Evolutionary conservation across 257 asterid species (phyloP).

Genomic region (Eustoma russellianum): DNA sequence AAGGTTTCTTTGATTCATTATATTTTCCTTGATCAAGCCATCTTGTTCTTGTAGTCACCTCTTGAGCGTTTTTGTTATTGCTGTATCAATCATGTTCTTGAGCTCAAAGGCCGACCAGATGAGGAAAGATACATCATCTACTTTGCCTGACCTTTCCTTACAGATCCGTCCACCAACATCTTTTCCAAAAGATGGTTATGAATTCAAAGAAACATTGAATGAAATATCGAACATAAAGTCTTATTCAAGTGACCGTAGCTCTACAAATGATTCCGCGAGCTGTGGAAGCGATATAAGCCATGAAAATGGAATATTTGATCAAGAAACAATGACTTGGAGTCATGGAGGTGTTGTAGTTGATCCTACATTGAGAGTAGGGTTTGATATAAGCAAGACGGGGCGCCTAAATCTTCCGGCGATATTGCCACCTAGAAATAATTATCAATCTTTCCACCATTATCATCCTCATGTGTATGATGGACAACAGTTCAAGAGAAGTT

Average conservation of each 20-base stretch:
- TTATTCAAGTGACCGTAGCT: conserved; percentile 17
- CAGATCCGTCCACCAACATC: conserved; percentile 56
- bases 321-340: conserved; percentile 7
- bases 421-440: conserved; percentile 11
- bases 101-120: conserved; percentile 16
- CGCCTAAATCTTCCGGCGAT: neutral
- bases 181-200: neutral
- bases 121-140: conserved; percentile 12
- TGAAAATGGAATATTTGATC: conserved; percentile 25
- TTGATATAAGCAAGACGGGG: conserved; percentile 8
- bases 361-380: conserved; percentile 49
- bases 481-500: conserved; percentile 38
- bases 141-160: conserved; percentile 60
- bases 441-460: conserved; percentile 18
- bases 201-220: conserved; percentile 5
- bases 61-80: too few relatives aligned
- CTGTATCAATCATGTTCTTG: conserved; percentile 19
- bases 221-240: conserved; percentile 8
- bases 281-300: conserved; percentile 70
- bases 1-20: neutral
- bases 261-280: conserved; percentile 44
- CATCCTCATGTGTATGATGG: conserved; percentile 38
- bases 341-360: conserved; percentile 5
- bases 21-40: neutral
- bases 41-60: too few relatives aligned